These are phyloP conservation scores for Colletotrichum truncatum DNA, from an alignment of 2,329 filamentous ascomycete species.

Conservation along the genomic window DNA sequence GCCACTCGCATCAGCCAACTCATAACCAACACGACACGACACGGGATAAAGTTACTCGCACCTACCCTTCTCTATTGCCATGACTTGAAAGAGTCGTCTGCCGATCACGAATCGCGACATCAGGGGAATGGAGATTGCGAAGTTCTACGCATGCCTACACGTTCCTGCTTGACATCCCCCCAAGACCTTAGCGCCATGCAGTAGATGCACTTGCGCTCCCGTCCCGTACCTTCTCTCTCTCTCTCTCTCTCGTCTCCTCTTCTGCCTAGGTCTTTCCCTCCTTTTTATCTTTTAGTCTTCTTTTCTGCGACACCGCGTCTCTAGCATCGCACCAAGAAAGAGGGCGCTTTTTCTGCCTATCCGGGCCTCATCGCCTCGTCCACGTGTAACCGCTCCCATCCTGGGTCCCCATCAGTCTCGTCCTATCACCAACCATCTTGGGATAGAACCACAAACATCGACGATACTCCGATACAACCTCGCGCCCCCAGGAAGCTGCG, in stretches of 20 bases:
- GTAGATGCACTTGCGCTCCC: conserved; percentile 32
- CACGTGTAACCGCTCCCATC: conserved; percentile 19
- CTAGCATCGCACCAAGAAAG: conserved; percentile 18
- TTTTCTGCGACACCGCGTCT: conserved; percentile 23
- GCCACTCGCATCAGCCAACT: conserved; percentile 23
- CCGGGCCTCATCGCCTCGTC: conserved; percentile 27
- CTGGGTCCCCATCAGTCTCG: conserved; percentile 1
- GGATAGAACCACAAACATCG: conserved; percentile 10
- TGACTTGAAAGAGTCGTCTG: conserved; percentile 28
- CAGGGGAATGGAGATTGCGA: conserved; percentile 30
- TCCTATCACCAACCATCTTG: conserved; percentile 4
- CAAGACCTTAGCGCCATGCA: conserved; percentile 31
- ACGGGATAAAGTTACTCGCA: neutral
- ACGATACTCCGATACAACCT: conserved; percentile 10
- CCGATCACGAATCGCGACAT: conserved; percentile 28
- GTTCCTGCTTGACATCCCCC: conserved; percentile 28
- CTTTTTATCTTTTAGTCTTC: conserved; percentile 15
- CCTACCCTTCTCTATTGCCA: conserved; percentile 4
- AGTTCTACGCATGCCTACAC: conserved; percentile 28
- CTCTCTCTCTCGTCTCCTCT: neutral
- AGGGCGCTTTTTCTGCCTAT: conserved; percentile 24
- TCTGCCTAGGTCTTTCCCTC: conserved; percentile 20
- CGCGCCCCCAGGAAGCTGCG: conserved; percentile 14
- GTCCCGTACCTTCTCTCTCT: conserved; percentile 28
- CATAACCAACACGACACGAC: neutral